Percentiles rank a stretch among this genome's conserved stretches.
These are phyloP conservation scores for Kalmanozyma brasiliensis DNA, from an alignment of 1,284 basidiomycete genomes.

Conservation along the genomic window DNA sequence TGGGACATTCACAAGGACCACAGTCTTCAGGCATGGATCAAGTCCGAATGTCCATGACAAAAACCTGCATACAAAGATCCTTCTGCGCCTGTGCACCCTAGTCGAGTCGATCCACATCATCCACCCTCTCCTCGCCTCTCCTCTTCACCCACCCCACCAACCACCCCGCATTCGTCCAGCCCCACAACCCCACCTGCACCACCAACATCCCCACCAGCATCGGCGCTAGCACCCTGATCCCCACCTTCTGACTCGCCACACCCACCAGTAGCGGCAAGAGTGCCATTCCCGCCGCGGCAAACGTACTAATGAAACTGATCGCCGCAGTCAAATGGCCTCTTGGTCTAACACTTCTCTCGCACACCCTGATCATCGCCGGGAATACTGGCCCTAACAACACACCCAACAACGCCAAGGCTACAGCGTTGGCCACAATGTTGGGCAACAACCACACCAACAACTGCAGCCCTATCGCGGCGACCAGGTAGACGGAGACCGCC, in stretches of 20 bases:
- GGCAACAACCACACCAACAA: constrained; percentile 53
- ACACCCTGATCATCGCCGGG: constrained; percentile 43
- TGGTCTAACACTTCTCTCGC: constrained; percentile 36
- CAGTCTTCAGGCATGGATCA: no score
- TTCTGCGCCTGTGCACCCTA: constrained; percentile 4
- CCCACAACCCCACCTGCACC: constrained; percentile 40
- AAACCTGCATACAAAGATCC: not conserved
- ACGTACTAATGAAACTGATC: constrained; percentile 43
- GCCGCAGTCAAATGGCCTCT: constrained; percentile 46
- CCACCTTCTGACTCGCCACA: constrained; percentile 38
- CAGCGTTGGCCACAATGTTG: constrained; percentile 47
- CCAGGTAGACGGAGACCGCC: constrained; percentile 44
- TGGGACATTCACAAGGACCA: no score
- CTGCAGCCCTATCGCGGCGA: constrained; percentile 41
- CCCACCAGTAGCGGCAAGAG: constrained; percentile 51
- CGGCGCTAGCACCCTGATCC: constrained; percentile 47
- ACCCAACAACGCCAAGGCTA: constrained; percentile 47
- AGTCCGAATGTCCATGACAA: no score
- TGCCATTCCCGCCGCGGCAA: constrained; percentile 47
- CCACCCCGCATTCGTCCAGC: constrained; percentile 12
- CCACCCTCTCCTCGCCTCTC: not conserved
- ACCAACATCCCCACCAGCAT: constrained; percentile 43
- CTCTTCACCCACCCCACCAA: constrained; percentile 17
- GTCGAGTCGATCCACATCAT: constrained; percentile 21
- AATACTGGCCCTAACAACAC: constrained; percentile 52